Evolutionary conservation across 2,329 filamentous ascomycete species (phyloP), one percentile per base, ranked within the genome.

Genomic region (Lecanicillium sp.): DNA sequence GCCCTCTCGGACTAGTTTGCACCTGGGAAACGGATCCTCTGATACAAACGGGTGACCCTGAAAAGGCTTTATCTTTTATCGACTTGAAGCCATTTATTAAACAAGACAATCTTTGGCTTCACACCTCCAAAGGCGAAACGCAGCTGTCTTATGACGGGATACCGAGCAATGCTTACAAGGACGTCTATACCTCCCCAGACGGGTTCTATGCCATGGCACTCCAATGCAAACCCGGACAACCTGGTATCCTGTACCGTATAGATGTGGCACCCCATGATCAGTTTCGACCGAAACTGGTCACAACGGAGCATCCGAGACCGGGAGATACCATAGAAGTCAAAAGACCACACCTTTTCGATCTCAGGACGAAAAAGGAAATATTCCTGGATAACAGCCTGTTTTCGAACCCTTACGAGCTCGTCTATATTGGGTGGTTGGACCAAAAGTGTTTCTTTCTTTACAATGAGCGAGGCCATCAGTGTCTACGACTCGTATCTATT

Each of bases 241-340:
- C 33, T 42, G 1, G 48, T 43, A 30, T 12, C 9, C n/a, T 31
- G 29, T 14, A 37, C 36, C 4, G 54, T 1, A 35, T 55, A 15
- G 51, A 56, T 28, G 54, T 52, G 9, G 46, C 43, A 4, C 54
- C 54, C 4, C 35, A 44, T 3, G 53, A 56, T 25, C 54, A 51
- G 29, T 31, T 55, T 20, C 42, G 52, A 37, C 53, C 54, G 3
- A 54, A 55, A 15, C 30, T 53, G 0, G 46, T 43, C 7, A 40
- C 20, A 0, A 35, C 48, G 3, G 38, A 47, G 7, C 54, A 55
- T 28, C 46, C 51, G 9, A 55, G 55, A 5, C 47, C 53, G 1
- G 55, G 55, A 1, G 55, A 57, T 13, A 16, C 12, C 4, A 40
- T 47, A 2, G 22, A 40, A 12, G 22, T 47, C 18, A 40, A 47